These are phyloP conservation scores for Spergularia bocconei DNA, from an alignment of 148 eudicot genomes.

Conservation along the genomic window DNA sequence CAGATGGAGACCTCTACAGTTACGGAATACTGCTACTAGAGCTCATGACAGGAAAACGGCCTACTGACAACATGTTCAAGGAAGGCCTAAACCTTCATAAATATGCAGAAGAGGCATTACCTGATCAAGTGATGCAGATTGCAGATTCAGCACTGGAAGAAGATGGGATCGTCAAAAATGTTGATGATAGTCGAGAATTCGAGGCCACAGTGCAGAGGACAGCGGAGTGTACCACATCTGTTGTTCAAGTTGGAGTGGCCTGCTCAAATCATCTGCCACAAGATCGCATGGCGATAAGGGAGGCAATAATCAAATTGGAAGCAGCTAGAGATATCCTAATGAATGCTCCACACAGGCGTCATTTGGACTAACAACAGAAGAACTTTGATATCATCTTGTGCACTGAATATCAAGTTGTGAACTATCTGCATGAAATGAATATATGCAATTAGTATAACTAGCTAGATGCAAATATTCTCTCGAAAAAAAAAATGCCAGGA, in stretches of 20 bases:
- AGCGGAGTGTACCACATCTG: not conserved
- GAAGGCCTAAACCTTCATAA: constrained; percentile 15
- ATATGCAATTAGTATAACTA: no score
- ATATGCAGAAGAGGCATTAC: constrained; percentile 13
- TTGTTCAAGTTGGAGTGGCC: constrained; percentile 15
- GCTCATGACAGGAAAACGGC: constrained; percentile 19
- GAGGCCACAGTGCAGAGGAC: not conserved
- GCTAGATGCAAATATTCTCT: no score
- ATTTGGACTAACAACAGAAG: not conserved
- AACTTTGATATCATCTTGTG: no score
- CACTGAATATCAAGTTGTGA: no score
- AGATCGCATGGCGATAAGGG: constrained; percentile 12
- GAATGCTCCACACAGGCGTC: not conserved
- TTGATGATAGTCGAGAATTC: not conserved
- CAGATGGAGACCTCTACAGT: constrained; percentile 8
- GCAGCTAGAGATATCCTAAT: constrained; percentile 1
- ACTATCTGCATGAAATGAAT: no score
- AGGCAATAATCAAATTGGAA: constrained; percentile 1
- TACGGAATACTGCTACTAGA: constrained; percentile 17
- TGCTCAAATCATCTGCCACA: constrained; percentile 7
- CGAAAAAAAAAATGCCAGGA: no score
- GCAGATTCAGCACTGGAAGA: not conserved
- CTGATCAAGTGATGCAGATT: constrained; percentile 12
- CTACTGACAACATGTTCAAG: constrained; percentile 10
- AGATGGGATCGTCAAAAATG: not conserved